Base-by-base conservation (phyloP, 768 basidiomycete species). In the Collybiopsis confluens region DNA sequence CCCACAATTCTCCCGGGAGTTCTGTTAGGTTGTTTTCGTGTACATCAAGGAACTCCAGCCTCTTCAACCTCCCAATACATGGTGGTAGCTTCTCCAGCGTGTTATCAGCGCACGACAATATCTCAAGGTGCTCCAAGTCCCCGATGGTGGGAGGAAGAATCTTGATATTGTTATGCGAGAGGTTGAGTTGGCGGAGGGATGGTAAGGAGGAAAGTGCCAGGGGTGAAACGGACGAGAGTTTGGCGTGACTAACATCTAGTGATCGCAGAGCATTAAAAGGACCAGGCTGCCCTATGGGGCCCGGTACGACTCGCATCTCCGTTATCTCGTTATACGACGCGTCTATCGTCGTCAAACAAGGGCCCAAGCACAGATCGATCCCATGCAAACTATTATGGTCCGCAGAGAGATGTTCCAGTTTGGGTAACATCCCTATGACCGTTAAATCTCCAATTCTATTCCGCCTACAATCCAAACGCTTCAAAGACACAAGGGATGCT, bases 311-410 rank as follows among this genome's bases (percentile, higher is more conserved):
- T 42, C 77, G 82, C 56, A 93, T 76, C 45, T 86, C 82, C 0
- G 90, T 94, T 59, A 95, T 89, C 59, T 96, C 91, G 67, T 98
- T 99, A 67, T 90, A 80, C 1, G 90, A 88, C 0, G 86, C 86
- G 61, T 90, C 85, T 30, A 98, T 73, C 18, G 73, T 75, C 33
- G 75, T 77, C 49, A 93, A 68, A 45, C 73, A 73, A 0, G 88
- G 78, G 1, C 91, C 89, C 26, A 91, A 70, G 10, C 83, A 81
- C 24, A 97, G 73, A 60, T 93, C 90, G 35, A 98, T 77, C 1
- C 85, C 85, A 56, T 89, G 86, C 3, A 94, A 76, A 20, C 77
- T 70, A 65, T 98, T 98, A 68, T 94, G 81, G 61, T 96, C 91
- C 16, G 92, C 88, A 24, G 78, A 73, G 2, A 98, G 72, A 9